These are phyloP conservation scores for Chaetoscypha palmicola DNA, from an alignment of 2,329 filamentous ascomycete genomes.

Conservation along the genomic window DNA sequence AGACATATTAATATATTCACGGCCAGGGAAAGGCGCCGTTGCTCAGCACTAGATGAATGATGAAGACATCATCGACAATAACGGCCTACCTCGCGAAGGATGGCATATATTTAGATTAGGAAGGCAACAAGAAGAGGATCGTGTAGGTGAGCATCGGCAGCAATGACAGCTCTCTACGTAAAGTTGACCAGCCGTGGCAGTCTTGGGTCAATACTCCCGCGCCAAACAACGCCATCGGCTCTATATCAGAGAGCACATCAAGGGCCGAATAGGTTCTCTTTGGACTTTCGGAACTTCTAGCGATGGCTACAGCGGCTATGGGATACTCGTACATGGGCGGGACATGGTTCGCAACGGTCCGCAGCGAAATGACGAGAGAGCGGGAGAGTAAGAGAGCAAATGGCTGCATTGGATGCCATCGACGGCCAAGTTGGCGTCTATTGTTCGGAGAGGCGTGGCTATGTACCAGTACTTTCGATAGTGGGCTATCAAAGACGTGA, in stretches of 20 bases:
- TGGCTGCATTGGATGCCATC: too few relatives aligned
- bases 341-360: not conserved
- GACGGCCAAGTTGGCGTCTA: too few relatives aligned
- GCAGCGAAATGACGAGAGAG: too few relatives aligned
- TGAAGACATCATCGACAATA: not conserved
- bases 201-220: not conserved
- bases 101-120: not conserved
- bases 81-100: not conserved
- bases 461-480: not conserved
- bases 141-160: not conserved
- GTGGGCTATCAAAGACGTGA: too few relatives aligned
- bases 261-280: not conserved
- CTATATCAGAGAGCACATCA: not conserved
- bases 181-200: not conserved
- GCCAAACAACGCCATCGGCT: not conserved
- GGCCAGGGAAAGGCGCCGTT: not conserved
- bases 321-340: not conserved
- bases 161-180: not conserved
- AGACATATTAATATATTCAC: slow-evolving; percentile 11
- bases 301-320: slow-evolving; percentile 1
- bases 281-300: not conserved
- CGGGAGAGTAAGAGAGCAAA: too few relatives aligned
- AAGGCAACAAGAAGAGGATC: not conserved
- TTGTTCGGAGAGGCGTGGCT: too few relatives aligned
- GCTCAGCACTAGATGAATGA: slow-evolving; percentile 5